phyloP scores from a whole-genome alignment of 371 early-diverging fungal species.

The Fennellomyces sp. region DNA sequence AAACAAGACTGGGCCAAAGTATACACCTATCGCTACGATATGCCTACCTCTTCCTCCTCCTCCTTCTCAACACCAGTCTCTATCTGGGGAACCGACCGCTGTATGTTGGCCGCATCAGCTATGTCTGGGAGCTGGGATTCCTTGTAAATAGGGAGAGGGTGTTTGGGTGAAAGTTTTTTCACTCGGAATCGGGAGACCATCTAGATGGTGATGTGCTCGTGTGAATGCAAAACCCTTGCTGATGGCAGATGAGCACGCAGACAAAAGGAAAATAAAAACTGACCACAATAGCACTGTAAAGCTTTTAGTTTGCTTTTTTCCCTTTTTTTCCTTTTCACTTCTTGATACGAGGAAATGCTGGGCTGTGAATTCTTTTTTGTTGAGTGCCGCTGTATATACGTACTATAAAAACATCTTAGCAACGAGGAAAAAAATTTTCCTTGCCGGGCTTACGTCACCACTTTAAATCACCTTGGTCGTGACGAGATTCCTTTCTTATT shows the following conservation, averaged over 20 bases:
- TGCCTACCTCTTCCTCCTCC: slow-evolving; percentile 68
- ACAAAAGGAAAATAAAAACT: slow-evolving; percentile 8
- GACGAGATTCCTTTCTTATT: too few species aligned
- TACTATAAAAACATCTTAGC: slow-evolving; percentile 11
- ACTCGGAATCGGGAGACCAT: slow-evolving; percentile 81
- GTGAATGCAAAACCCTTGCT: slow-evolving; percentile 4
- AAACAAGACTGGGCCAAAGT: slow-evolving; percentile 7
- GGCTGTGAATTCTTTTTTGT: not conserved
- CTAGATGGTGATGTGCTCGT: slow-evolving; percentile 27
- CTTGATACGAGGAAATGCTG: slow-evolving; percentile 3
- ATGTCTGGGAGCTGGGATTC: slow-evolving; percentile 86
- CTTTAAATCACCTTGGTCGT: too few species aligned
- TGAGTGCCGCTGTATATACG: not conserved
- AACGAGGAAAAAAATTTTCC: not conserved
- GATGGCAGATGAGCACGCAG: not conserved
- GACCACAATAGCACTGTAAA: slow-evolving; percentile 13
- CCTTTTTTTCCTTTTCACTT: slow-evolving; percentile 13
- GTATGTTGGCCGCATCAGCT: slow-evolving; percentile 74
- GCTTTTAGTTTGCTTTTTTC: slow-evolving; percentile 5
- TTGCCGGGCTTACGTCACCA: too few species aligned
- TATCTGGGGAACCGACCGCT: slow-evolving; percentile 71
- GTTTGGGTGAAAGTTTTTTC: slow-evolving; percentile 89
- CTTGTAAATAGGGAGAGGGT: slow-evolving; percentile 80
- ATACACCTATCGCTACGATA: not conserved
- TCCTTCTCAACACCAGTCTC: slow-evolving; percentile 78